Evolutionary conservation across 148 eudicot species (phyloP), one percentile per base, ranked within the genome.

Genomic region (Fagopyrum homotropicum): DNA sequence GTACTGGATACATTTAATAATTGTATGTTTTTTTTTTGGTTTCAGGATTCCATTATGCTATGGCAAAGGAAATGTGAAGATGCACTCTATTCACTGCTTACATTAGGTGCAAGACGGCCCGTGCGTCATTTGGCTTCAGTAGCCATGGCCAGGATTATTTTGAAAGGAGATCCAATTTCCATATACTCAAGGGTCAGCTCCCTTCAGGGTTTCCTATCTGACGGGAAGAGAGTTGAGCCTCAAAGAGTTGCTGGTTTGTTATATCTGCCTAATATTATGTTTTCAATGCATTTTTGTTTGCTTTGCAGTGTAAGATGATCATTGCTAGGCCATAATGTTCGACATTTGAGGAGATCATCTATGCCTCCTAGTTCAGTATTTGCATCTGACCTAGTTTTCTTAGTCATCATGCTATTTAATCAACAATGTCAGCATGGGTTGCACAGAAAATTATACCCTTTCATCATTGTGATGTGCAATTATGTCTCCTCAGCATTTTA

Each of bases 11-110:
- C 22, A 64, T 26, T 19, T 14, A 40, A 64, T 35, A 0, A 8
- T 64, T 64, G 3, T 64, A 30, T 64, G 69, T 64, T 70, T 49
- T 46, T 10, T n/a, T 35, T 16, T 29, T 75, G 48, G 51, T 74
- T 74, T 64, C 84, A 95, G 98, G 97, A 95, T 8, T 86, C 93
- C 72, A 79, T 95, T 79, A 77, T 86, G 66, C 55, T 85, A 76
- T 92, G 91, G 84, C 98, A 95, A 89, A 85, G 98, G 77, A 95
- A 92, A 85, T 90, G 98, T 40, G 98, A 95, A 86, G 96, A 95
- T 74, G 92, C 96, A 46, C 90, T 95, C 48, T 84, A 85, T 84
- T 89, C 97, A 55, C 77, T 95, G 74, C 85, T 95, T 76, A 89
- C 88, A 60, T 87, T 90, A 47, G 98, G 98, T 52, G 96, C 93